phyloP scores from a whole-genome alignment of 176 grass and related monocot species.

The Echinochloa phyllopogon region DNA sequence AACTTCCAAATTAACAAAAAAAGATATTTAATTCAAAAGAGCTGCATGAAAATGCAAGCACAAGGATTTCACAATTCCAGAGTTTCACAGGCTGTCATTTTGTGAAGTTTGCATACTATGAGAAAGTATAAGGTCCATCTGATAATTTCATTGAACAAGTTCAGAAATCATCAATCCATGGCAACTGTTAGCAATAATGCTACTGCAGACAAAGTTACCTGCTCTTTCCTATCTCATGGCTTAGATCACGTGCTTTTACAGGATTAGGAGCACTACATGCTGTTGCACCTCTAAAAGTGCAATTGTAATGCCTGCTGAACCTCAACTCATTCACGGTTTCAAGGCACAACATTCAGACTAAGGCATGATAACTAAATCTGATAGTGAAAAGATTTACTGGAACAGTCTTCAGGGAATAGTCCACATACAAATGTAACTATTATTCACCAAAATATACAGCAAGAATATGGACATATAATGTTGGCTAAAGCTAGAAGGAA shows the following conservation, averaged over 20 bases:
- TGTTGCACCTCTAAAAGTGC: neutral
- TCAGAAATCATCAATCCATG: neutral
- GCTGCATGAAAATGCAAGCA: neutral
- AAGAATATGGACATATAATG: neutral
- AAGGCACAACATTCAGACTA: neutral
- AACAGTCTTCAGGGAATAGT: neutral
- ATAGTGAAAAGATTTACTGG: neutral
- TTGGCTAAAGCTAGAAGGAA: neutral
- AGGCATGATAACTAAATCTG: neutral
- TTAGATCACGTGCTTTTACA: neutral
- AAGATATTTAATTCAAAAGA: neutral
- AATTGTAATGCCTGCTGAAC: neutral
- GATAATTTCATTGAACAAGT: neutral
- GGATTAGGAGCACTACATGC: neutral
- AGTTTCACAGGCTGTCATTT: neutral
- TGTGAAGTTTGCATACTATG: neutral
- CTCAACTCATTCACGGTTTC: neutral
- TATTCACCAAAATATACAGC: neutral
- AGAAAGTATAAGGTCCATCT: neutral
- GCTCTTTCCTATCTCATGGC: neutral
- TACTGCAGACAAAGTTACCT: neutral
- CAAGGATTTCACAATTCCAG: neutral
- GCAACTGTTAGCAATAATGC: neutral
- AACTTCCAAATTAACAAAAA: slow-evolving; percentile 19
- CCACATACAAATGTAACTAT: slow-evolving; percentile 1